Percentiles rank a stretch among this genome's conserved stretches.
Evolutionary conservation across 768 basidiomycete genomes (phyloP).

Genomic region (Stropharia rugosoannulata): DNA sequence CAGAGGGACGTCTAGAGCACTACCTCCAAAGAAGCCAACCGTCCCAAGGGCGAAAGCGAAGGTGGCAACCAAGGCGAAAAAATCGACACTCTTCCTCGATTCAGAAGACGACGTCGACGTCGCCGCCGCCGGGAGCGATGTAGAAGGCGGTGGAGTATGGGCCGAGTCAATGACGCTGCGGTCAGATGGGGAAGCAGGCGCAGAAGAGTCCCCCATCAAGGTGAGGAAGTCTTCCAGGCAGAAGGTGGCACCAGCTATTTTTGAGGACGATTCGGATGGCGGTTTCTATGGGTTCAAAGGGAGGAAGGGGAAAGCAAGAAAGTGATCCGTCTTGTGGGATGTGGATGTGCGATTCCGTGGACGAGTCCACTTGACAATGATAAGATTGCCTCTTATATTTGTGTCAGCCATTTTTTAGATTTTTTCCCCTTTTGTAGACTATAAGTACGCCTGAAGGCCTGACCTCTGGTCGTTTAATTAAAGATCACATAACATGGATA

Average conservation of each 20-base stretch:
- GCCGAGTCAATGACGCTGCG: slow-evolving; percentile 25
- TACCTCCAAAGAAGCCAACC: slow-evolving; percentile 11
- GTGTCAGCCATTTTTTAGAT: too few relatives aligned
- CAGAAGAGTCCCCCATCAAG: slow-evolving; percentile 9
- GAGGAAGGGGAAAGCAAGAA: slow-evolving; percentile 20
- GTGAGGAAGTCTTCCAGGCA: slow-evolving; percentile 21
- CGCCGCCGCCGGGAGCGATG: slow-evolving; percentile 21
- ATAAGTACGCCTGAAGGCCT: too few relatives aligned
- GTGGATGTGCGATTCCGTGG: too few relatives aligned
- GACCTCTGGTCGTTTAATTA: too few relatives aligned
- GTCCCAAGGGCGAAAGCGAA: slow-evolving; percentile 17
- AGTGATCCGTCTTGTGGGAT: neutral
- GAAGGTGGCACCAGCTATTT: slow-evolving; percentile 36
- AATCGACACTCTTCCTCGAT: slow-evolving; percentile 48
- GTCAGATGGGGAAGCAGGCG: slow-evolving; percentile 21
- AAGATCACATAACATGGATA: too few relatives aligned
- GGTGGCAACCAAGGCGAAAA: slow-evolving; percentile 23
- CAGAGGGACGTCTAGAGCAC: slow-evolving; percentile 27
- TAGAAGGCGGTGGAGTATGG: neutral
- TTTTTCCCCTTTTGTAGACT: too few relatives aligned
- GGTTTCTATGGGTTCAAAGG: slow-evolving; percentile 66
- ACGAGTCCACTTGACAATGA: too few relatives aligned
- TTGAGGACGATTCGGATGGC: slow-evolving; percentile 72
- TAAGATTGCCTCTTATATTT: too few relatives aligned
- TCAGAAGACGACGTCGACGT: slow-evolving; percentile 40